phyloP scores from a whole-genome alignment of 495 filamentous ascomycete species.

The Sordaria brevicollis region DNA sequence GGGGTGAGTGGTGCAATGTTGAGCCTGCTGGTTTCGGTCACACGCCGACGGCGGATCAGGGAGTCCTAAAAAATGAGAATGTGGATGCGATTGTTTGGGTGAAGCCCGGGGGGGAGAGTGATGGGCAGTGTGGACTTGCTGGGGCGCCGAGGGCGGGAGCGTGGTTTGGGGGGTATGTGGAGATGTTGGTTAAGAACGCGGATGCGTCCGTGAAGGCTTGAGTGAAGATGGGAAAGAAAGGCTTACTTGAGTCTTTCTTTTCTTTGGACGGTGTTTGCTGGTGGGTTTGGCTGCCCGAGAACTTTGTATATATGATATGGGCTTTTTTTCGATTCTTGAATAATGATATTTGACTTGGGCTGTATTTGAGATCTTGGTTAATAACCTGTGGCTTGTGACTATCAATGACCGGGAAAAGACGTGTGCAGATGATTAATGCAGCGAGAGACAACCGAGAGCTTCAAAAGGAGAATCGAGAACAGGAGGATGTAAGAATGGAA shows the following conservation, averaged over 20 bases:
- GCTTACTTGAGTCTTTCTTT: not conserved
- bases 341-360: not conserved
- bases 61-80: conserved; percentile 32
- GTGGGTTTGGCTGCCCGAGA: not conserved
- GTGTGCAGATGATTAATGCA: too few species aligned
- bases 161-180: conserved; percentile 67
- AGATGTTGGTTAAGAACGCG: conserved; percentile 53
- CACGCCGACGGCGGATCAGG: conserved; percentile 48
- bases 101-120: conserved; percentile 68
- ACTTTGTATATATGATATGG: not conserved
- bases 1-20: conserved; percentile 75
- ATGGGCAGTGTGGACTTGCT: conserved; percentile 54
- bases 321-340: not conserved
- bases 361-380: not conserved
- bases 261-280: not conserved
- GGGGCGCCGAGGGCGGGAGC: conserved; percentile 57
- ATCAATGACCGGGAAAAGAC: too few species aligned
- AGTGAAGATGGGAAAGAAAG: not conserved
- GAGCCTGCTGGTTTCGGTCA: conserved; percentile 57
- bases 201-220: conserved; percentile 27
- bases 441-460: too few species aligned
- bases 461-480: too few species aligned
- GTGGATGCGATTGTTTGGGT: conserved; percentile 71
- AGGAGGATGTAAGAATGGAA: too few species aligned
- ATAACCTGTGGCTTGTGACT: not conserved